Evolutionary conservation across 106 monocot genomes (phyloP), one percentile per base, ranked within the genome.

Genomic region (Phalaenopsis aphrodite): DNA sequence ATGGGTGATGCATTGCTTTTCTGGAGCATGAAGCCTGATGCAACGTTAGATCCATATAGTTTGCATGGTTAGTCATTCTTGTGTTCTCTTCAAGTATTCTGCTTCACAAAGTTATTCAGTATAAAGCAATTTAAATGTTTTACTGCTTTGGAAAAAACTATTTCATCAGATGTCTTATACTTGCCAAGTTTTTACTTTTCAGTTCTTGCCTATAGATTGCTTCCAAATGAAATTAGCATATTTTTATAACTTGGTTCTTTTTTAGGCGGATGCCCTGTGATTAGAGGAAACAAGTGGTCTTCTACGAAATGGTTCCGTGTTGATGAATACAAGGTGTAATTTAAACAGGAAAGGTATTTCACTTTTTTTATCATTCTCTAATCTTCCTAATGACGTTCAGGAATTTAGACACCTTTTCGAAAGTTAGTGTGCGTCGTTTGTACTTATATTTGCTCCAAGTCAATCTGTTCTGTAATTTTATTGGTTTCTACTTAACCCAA

Each of bases 1-100:
- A 88, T 88, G 82, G 91, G 91, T 48, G 86, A 91, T 84, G 91
- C 91, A 5, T 55, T 91, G 15, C 87, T 91, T 8, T 91, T 91
- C 72, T 91, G 88, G 88, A 91, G 91, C 84, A 88, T 91, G 88
- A 88, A 83, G 75, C 87, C 91, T 64, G 87, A 91, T 85, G 86
- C 84, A 45, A 83, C 84, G 14, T 72, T 88, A 61, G 91, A 91
- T 67, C 88, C 91, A 55, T 83, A 67, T 75, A 91, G 91, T 85
- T 81, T 91, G 83, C 91, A 91, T 72, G 91, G 91, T 91, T 67
- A 66, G 86, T 86, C 37, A 0, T 68, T 24, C 38, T 4, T 69
- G 48, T 41, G 15, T 30, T 41, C 36, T 39, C 71, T 71, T 6
- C 24, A 65, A 65, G 24, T 65, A 41, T 38, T 41, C 41, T 71